Percentiles rank a stretch among this genome's conserved stretches.
phyloP scores from a whole-genome alignment of 2,329 filamentous ascomycete species.

The Alternaria novae-zelandiae region DNA sequence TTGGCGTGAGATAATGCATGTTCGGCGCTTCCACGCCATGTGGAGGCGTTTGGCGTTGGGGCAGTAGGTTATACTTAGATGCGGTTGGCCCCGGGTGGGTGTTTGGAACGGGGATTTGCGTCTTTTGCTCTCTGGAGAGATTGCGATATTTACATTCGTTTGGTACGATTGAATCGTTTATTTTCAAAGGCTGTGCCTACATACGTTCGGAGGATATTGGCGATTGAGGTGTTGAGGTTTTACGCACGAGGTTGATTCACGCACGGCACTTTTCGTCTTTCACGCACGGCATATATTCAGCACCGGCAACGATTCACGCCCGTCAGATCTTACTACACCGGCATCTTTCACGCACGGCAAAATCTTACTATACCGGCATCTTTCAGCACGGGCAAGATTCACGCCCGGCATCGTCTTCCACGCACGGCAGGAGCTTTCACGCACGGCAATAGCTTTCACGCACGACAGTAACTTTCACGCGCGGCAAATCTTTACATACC shows the following conservation, averaged over 20 bases:
- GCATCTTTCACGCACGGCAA: background rate
- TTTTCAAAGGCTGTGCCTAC: background rate
- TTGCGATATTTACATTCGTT: background rate
- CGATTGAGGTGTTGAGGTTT: conserved; percentile 1
- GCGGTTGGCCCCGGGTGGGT: conserved; percentile 1
- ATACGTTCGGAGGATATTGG: background rate
- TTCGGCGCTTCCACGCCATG: background rate
- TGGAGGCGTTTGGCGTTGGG: background rate
- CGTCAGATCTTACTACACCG: background rate
- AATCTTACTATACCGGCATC: background rate
- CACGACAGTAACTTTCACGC: background rate
- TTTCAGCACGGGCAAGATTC: background rate
- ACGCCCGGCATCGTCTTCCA: background rate
- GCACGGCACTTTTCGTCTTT: background rate
- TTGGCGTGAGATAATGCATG: conserved; percentile 19
- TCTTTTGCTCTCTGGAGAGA: background rate
- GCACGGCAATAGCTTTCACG: background rate
- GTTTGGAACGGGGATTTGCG: background rate
- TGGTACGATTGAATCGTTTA: background rate
- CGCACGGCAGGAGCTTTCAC: background rate
- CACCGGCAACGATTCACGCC: background rate
- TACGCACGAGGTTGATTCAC: background rate
- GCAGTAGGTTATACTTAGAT: conserved; percentile 2
- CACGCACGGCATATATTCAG: background rate
- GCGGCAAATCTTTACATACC: background rate